These are phyloP conservation scores for Letharia lupina DNA, from an alignment of 495 filamentous ascomycete species.

Conservation along the genomic window DNA sequence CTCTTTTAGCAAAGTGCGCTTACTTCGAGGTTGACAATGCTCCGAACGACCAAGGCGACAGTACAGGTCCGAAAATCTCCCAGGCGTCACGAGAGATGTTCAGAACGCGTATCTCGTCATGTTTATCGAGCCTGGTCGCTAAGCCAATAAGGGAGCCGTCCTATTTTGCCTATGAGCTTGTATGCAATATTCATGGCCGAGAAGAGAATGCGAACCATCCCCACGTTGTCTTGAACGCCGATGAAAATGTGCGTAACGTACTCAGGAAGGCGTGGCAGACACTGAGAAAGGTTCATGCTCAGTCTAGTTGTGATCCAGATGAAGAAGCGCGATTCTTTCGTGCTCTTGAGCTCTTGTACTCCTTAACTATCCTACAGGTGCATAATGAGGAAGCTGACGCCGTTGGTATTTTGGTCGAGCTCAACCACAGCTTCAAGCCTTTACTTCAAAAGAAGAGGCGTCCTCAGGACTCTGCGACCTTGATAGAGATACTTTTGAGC, in stretches of 20 bases:
- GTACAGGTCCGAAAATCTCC: constrained; percentile 42
- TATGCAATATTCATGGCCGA: constrained; percentile 42
- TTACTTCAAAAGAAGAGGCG: constrained; percentile 43
- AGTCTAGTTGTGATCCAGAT: too few species aligned
- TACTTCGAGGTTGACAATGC: constrained; percentile 32
- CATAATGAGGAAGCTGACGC: constrained; percentile 84
- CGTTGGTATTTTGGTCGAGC: constrained; percentile 61
- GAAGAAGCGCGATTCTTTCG: constrained; percentile 23
- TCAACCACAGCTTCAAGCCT: constrained; percentile 54
- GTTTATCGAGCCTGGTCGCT: constrained; percentile 61
- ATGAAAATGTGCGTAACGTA: constrained; percentile 50
- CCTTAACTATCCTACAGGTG: constrained; percentile 78
- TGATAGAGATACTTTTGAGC: constrained; percentile 81
- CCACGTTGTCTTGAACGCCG: constrained; percentile 46
- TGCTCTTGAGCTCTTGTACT: constrained; percentile 71
- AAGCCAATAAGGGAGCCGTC: constrained; percentile 44
- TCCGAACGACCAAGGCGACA: neutral
- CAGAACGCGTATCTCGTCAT: constrained; percentile 56
- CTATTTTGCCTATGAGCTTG: constrained; percentile 43
- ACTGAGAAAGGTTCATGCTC: constrained; percentile 52
- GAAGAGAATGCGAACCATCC: constrained; percentile 31
- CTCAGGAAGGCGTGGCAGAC: constrained; percentile 55
- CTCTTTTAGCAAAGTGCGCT: constrained; percentile 31
- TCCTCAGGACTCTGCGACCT: constrained; percentile 58
- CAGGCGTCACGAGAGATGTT: constrained; percentile 59